Evolutionary conservation across 768 basidiomycete species (phyloP), one percentile per base, ranked within the genome.

Genomic region (Agaricus blazei): DNA sequence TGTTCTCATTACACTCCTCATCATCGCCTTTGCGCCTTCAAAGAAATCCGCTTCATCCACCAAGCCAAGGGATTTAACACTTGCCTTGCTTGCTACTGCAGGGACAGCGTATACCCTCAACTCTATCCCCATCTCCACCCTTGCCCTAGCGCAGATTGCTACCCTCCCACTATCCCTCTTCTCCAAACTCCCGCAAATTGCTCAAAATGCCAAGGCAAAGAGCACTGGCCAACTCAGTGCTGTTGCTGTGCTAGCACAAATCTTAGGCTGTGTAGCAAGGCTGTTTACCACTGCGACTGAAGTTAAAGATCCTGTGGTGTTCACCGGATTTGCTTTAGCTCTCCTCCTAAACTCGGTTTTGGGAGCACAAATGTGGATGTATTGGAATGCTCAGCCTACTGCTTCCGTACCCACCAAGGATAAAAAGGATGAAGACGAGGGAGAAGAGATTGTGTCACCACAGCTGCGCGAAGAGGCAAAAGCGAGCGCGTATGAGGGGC

Each of bases 201-300:
- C 77, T 51, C 84, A 90, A 62, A 99, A 97, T 75, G 68, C 82
- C 54, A 81, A 80, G 44, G 75, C 83, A 4, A 70, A 77, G 48
- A 90, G 87, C 6, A 98, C 97, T 0, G 97, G 97, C 9, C 93
- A 98, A 64, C 87, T 99, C 41, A 95, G 93, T 9, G 83, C 93
- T 0, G 91, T 99, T 65, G 93, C 94, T 26, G 92, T 98, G 37
- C 72, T 91, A 63, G 81, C 92, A 49, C 93, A 96, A 60, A 81
- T 98, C 38, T 79, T 77, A 1, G 96, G 97, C 24, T 97, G 94
- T 69, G 74, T 93, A 37, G 97, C 96, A 0, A 78, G 97, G 44
- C 74, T 98, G 14, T 98, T 94, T 76, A 99, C 97, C 6, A 98
- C 93, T 11, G 80, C 85, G 9, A 88, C 87, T 31, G 96, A 98